phyloP scores from a whole-genome alignment of 2,329 filamentous ascomycete species.

The Colletotrichum falcatum region DNA sequence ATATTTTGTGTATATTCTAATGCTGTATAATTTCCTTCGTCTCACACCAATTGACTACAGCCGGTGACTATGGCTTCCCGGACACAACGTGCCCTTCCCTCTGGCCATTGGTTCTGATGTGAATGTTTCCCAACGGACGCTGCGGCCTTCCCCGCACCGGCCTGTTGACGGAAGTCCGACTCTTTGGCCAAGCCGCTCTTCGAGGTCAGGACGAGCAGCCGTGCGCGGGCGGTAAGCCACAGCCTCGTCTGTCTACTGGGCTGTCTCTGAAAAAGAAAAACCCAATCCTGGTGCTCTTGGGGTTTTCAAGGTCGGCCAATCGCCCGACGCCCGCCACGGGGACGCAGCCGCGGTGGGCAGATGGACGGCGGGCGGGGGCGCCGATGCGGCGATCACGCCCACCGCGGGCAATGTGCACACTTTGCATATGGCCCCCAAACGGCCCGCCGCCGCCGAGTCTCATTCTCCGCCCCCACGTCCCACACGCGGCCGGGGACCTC shows the following conservation, averaged over 20 bases:
- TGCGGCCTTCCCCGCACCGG: not conserved
- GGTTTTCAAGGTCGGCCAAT: not conserved
- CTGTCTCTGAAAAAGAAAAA: no score
- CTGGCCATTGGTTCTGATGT: not conserved
- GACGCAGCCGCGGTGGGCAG: conserved; percentile 1
- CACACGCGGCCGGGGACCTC: conserved; percentile 23
- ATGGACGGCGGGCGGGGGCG: not conserved
- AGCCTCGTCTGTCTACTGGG: no score
- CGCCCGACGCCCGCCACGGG: not conserved
- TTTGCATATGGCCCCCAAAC: not conserved
- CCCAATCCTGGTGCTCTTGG: no score
- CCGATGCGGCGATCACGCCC: conserved; percentile 6
- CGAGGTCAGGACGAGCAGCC: not conserved
- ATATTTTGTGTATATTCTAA: conserved; percentile 49
- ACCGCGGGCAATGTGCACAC: not conserved
- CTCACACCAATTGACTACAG: conserved; percentile 2
- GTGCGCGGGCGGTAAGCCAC: not conserved
- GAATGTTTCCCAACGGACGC: not conserved
- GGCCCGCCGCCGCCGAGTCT: not conserved
- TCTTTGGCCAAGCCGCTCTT: not conserved
- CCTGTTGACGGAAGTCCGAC: not conserved
- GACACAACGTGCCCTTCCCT: not conserved
- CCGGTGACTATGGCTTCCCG: not conserved
- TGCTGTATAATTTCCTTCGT: conserved; percentile 53
- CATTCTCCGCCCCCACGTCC: not conserved